These are phyloP conservation scores for Hypomyces perniciosus DNA, from an alignment of 2,329 filamentous ascomycete species.

Conservation along the genomic window DNA sequence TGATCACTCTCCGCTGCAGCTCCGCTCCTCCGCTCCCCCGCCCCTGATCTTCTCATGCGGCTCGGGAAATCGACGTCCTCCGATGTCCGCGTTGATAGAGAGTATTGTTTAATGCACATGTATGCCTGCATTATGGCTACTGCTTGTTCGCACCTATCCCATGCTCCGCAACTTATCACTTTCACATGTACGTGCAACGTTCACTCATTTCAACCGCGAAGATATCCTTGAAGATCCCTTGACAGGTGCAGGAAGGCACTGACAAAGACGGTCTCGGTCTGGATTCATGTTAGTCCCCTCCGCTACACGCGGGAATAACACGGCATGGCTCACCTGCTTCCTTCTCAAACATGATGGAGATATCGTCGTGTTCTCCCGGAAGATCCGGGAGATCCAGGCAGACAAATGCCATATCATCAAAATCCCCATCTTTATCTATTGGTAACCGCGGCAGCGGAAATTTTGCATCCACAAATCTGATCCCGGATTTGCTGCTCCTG, in stretches of 20 bases:
- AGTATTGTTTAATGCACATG: not conserved
- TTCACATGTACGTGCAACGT: constrained; percentile 2
- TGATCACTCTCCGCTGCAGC: not conserved
- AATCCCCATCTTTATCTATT: constrained; percentile 43
- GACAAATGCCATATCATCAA: constrained; percentile 65
- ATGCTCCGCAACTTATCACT: not conserved
- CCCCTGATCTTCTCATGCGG: not conserved
- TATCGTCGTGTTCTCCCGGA: constrained; percentile 88
- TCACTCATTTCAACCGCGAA: constrained; percentile 23
- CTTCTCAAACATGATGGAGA: constrained; percentile 76
- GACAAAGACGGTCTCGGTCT: constrained; percentile 51
- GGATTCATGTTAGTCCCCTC: not conserved
- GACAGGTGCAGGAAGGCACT: constrained; percentile 50
- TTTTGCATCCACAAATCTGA: constrained; percentile 84
- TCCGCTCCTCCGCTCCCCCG: not conserved
- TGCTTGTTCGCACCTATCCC: not conserved
- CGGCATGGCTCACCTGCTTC: constrained; percentile 57
- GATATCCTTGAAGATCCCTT: constrained; percentile 38
- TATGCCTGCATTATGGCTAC: not conserved
- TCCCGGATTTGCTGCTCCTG: constrained; percentile 59
- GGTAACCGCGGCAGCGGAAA: constrained; percentile 70
- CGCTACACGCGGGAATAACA: not conserved
- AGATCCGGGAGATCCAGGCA: constrained; percentile 84
- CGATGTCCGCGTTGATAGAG: not conserved
- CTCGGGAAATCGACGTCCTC: not conserved